Evolutionary conservation across 2,329 filamentous ascomycete genomes (phyloP).

Genomic region (Pseudogymnoascus sp.): DNA sequence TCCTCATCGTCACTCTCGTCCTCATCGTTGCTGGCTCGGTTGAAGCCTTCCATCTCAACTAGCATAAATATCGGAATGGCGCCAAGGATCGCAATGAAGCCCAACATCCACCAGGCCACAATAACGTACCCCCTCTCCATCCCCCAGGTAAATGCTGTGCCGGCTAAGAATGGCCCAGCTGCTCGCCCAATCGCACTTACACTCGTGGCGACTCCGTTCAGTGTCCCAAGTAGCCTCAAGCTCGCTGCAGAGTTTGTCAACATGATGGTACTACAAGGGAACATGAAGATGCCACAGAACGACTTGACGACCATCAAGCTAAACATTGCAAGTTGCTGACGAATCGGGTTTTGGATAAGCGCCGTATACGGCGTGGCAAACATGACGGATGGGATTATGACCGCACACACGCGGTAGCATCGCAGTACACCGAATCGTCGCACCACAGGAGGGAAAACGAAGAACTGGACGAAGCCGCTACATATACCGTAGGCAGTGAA

Average conservation of each 20-base stretch:
- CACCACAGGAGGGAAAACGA: constrained; percentile 72
- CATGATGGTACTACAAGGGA: constrained; percentile 82
- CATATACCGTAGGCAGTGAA: constrained; percentile 76
- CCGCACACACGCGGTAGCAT: constrained; percentile 59
- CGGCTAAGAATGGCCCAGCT: constrained; percentile 64
- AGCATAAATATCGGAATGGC: constrained; percentile 66
- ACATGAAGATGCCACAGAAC: constrained; percentile 69
- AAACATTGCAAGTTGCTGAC: constrained; percentile 56
- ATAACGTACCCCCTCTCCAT: constrained; percentile 68
- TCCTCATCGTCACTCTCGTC: constrained; percentile 26
- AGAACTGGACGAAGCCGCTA: constrained; percentile 76
- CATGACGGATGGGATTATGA: constrained; percentile 67
- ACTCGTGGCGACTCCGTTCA: constrained; percentile 85
- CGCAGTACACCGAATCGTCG: constrained; percentile 62
- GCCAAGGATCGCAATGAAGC: constrained; percentile 52
- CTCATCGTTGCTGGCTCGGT: constrained; percentile 32
- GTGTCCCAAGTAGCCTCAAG: constrained; percentile 68
- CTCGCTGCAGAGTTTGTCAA: constrained; percentile 78
- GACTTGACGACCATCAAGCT: constrained; percentile 65
- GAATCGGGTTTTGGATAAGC: constrained; percentile 41
- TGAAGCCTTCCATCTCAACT: constrained; percentile 62
- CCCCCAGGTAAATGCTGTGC: constrained; percentile 66
- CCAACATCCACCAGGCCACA: constrained; percentile 73
- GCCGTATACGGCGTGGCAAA: constrained; percentile 73
- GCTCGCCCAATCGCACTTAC: constrained; percentile 74